A percentile compares a stretch with the other conserved stretches of the same genome.
Evolutionary conservation across 371 early-diverging fungal genomes (phyloP).

Genomic region (Mucor velutinosus): DNA sequence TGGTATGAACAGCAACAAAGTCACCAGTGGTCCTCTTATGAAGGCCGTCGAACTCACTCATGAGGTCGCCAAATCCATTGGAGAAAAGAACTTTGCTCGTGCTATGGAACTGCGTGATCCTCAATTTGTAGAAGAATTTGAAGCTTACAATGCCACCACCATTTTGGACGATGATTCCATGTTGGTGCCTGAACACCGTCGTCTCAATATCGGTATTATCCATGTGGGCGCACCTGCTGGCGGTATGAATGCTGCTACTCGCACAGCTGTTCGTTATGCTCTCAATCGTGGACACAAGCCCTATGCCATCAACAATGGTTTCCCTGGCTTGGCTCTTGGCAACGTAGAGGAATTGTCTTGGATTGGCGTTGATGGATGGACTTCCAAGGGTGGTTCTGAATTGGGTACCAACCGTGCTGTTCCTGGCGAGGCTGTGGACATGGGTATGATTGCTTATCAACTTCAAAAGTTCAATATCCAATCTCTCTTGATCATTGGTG

Average conservation of each 20-base stretch:
- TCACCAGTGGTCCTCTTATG: constrained; percentile 84
- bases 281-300: constrained; percentile 85
- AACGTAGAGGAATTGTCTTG: constrained; percentile 77
- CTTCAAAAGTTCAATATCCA: constrained; percentile 90
- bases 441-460: constrained; percentile 81
- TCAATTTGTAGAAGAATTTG: constrained; percentile 77
- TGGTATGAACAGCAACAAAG: constrained; percentile 86
- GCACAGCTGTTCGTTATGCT: constrained; percentile 86
- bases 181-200: constrained; percentile 42
- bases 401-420: constrained; percentile 94
- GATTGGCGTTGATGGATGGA: constrained; percentile 92
- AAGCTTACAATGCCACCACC: constrained; percentile 59
- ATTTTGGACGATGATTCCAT: constrained; percentile 39
- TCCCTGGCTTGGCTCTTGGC: constrained; percentile 88
- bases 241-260: constrained; percentile 98
- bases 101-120: constrained; percentile 94
- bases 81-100: constrained; percentile 78
- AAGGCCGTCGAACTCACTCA: constrained; percentile 93
- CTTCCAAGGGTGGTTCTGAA: constrained; percentile 90
- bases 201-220: constrained; percentile 89
- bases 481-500: constrained; percentile 93
- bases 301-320: constrained; percentile 91
- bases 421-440: constrained; percentile 78
- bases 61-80: constrained; percentile 85
- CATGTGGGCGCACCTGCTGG: constrained; percentile 97